Evolutionary conservation across 441 rosid species (phyloP), one percentile per base, ranked within the genome.

Genomic region (Adansonia madagascariensis): DNA sequence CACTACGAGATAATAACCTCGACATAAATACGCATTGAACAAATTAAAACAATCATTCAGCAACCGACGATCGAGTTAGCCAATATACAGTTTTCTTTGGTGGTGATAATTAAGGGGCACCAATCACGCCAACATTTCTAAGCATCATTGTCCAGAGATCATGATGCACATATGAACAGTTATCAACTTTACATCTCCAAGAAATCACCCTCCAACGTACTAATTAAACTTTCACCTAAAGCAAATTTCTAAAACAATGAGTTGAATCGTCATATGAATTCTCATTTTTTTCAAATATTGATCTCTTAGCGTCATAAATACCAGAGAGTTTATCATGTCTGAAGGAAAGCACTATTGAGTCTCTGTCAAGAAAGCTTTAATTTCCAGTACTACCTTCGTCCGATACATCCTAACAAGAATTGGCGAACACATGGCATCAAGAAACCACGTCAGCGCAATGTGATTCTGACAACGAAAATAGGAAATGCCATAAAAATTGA

Each of bases 81-180:
- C 9, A 41, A 8, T 24, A 22, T 65, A 20, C 35, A 24, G 15
- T 49, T 70, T 27, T 39, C 15, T 24, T 27, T 27, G 31, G 31
- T 27, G 31, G 31, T 8, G 15, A 52, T 52, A 8, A 52, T 27
- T 52, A 53, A 27, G 31, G 22, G 62, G 61, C 74, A 35, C n/a
- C 62, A 71, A 31, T 52, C 61, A 71, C 24, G 62, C 74, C 61
- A 52, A 31, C 44, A 71, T 71, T 68, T 47, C 73, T 24, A 24
- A 3, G 20, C 2, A 50, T 50, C 46, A 52, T 5, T 8, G 12
- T n/a, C 61, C 47, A 52, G 61, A 52, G 74, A 53, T 53, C 47
- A 53, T 31, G 47, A 71, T 52, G 9, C n/a, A 71, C 11, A 20
- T 22, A 24, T 24, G 43, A 47, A 69, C 12, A 22, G 35, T 43